Evolutionary conservation across 805 yeast species (phyloP).

Genomic region (Candida methanosorbosa): DNA sequence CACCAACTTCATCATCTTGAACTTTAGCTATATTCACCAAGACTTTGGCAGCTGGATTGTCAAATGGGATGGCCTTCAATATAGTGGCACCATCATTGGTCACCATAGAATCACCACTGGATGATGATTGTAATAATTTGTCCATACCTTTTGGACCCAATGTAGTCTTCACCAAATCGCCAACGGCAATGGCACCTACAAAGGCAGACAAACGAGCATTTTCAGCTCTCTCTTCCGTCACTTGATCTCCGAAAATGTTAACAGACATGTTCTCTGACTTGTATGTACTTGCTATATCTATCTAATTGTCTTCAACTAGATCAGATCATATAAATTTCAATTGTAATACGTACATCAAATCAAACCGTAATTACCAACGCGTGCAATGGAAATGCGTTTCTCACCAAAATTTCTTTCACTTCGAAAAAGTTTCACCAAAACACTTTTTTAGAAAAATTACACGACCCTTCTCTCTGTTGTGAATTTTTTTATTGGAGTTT

Average conservation of each 20-base stretch:
- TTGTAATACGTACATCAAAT: background rate
- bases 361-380: too few species aligned
- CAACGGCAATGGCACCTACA: constrained; percentile 98
- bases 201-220: constrained; percentile 96
- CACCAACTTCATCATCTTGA: constrained; percentile 98
- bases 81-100: constrained; percentile 99
- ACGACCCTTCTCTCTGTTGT: too few species aligned
- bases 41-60: constrained; percentile 95
- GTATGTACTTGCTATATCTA: too few species aligned
- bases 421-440: too few species aligned
- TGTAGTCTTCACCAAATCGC: constrained; percentile 89
- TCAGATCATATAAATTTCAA: too few species aligned
- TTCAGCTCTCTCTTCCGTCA: constrained; percentile 95
- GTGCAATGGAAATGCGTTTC: too few species aligned
- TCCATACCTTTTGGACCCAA: constrained; percentile 99
- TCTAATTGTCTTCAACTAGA: too few species aligned
- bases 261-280: too few species aligned
- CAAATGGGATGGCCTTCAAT: constrained; percentile 85
- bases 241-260: constrained; percentile 94
- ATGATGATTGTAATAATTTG: constrained; percentile 80
- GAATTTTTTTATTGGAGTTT: too few species aligned
- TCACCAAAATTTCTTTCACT: too few species aligned
- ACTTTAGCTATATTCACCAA: constrained; percentile 91
- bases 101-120: constrained; percentile 68
- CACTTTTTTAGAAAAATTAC: too few species aligned